Evolutionary conservation across 2,329 filamentous ascomycete species (phyloP).

Genomic region (Ascochyta fabae): DNA sequence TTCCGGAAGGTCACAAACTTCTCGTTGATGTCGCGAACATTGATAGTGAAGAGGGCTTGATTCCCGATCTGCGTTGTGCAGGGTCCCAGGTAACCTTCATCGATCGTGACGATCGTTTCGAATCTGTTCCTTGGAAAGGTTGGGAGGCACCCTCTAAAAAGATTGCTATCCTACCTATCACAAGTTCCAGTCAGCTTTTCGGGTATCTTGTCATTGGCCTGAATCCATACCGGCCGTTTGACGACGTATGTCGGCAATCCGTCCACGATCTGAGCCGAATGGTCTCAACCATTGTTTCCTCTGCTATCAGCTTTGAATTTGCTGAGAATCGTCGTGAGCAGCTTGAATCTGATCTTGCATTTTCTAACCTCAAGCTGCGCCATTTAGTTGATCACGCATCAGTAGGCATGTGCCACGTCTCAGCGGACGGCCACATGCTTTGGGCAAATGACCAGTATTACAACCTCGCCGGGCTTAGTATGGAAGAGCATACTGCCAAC

Average conservation of each 20-base stretch:
- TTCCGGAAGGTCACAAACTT: conserved; percentile 30
- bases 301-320: conserved; percentile 22
- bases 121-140: conserved; percentile 27
- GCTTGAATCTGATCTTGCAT: conserved; percentile 33
- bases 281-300: conserved; percentile 30
- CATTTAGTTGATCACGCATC: conserved; percentile 37
- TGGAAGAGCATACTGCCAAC: conserved; percentile 9
- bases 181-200: conserved; percentile 16
- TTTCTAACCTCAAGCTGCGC: conserved; percentile 32
- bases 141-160: conserved; percentile 27
- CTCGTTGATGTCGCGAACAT: conserved; percentile 24
- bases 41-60: conserved; percentile 21
- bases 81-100: conserved; percentile 17
- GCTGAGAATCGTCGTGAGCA: conserved; percentile 25
- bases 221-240: conserved; percentile 40
- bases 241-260: conserved; percentile 37
- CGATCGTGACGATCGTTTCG: conserved; percentile 32
- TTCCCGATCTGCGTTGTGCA: conserved; percentile 29
- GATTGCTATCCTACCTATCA: conserved; percentile 32
- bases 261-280: conserved; percentile 34
- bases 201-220: conserved; percentile 39
- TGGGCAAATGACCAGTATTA: conserved; percentile 40
- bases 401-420: conserved; percentile 33
- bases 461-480: conserved; percentile 18
- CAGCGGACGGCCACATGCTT: conserved; percentile 26